Evolutionary conservation across 2,329 filamentous ascomycete genomes (phyloP).

Genomic region (Xylaria sp.): DNA sequence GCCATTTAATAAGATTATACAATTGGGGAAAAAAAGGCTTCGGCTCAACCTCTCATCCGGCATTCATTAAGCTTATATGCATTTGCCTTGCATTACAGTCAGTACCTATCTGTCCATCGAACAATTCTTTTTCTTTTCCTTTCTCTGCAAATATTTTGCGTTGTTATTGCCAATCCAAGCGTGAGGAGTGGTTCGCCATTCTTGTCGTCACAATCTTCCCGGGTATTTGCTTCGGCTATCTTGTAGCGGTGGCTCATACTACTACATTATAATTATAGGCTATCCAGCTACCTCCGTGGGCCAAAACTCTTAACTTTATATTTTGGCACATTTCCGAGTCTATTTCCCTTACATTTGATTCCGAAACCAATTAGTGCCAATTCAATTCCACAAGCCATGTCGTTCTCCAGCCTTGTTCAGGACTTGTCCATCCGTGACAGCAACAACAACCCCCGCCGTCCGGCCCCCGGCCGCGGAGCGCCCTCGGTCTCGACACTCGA

Average conservation of each 20-base stretch:
- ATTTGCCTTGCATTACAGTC: constrained; percentile 1
- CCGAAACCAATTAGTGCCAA: neutral
- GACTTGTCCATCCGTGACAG: constrained; percentile 70
- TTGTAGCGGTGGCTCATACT: neutral
- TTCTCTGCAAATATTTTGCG: neutral
- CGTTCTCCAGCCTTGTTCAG: constrained; percentile 74
- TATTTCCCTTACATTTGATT: neutral
- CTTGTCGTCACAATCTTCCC: neutral
- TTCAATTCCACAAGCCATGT: constrained; percentile 57
- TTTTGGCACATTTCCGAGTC: neutral
- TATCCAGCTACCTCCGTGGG: neutral
- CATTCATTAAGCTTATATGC: neutral
- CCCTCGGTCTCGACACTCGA: constrained; percentile 66
- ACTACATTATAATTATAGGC: neutral
- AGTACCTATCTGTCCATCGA: neutral
- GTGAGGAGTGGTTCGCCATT: neutral
- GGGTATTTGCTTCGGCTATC: neutral
- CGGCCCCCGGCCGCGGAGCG: constrained; percentile 53
- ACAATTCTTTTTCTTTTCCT: neutral
- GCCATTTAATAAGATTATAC: constrained; percentile 21
- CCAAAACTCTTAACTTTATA: neutral
- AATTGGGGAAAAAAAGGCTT: constrained; percentile 1
- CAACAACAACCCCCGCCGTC: constrained; percentile 57
- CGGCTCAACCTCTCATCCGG: constrained; percentile 8
- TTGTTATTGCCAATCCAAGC: constrained; percentile 2